Base-by-base conservation (phyloP, 1,284 basidiomycete species). In the Ceraceosorus guamensis region DNA sequence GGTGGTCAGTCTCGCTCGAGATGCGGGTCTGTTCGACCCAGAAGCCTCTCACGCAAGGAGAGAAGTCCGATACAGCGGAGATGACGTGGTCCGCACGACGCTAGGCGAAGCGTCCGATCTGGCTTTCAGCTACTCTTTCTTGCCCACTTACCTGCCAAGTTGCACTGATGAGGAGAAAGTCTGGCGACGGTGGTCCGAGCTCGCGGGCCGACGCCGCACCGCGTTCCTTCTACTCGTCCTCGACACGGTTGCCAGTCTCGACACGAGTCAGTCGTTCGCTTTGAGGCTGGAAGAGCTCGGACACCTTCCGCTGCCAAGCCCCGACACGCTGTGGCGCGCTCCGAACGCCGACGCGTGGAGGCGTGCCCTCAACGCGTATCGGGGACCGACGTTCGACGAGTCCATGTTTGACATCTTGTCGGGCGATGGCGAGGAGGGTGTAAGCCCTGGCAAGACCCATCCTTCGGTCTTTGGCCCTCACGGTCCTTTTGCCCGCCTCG, bases 151-250 rank as follows among this genome's bases (percentile, higher is more conserved):
- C 34, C 45, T 57, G 34, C 54, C 58, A 5, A 52, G 55, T n/a
- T 59, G 50, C 33, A 50, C 61, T 32, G 65, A 66, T 35, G 55
- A 52, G 31, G 67, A 69, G 13, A 60, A 62, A 52, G 46, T 68
- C 10, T 71, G 68, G 68, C 60, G 67, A 8, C 61, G 61, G 43
- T 71, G 68, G 68, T 59, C 58, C 54, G 68, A 71, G 35, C 57
- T 61, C 18, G 68, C 68, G 48, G 65, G 68, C 30, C 62, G 68
- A 11, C 48, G 68, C 18, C 58, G 68, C 14, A 67, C 60, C 16
- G 65, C 65, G 2, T 67, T 63, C 43, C 48, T 69, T 35, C 53
- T 71, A 44, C 65, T 63, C 47, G 53, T 65, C 11, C 57, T 67
- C 44, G 68, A 71, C 57, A 71, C 68, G 18, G 60, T 71, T 18